These are phyloP conservation scores for Kuraishia ogatae DNA, from an alignment of 805 yeast species.

Conservation along the genomic window DNA sequence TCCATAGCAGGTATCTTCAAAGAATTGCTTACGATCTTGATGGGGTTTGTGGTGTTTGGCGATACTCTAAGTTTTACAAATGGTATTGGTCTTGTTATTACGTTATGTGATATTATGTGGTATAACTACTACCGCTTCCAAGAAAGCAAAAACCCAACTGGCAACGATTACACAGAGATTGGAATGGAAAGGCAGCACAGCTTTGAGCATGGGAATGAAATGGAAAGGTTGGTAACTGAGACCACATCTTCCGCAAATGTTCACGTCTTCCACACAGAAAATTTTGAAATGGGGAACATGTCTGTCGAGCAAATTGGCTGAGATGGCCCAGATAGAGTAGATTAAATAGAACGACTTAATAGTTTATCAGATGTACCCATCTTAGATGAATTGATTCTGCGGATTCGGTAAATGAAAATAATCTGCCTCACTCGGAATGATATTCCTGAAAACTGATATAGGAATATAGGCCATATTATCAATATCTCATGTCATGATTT, in stretches of 20 bases:
- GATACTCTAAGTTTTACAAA: constrained; percentile 65
- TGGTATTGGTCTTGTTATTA: constrained; percentile 62
- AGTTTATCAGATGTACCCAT: too few species aligned
- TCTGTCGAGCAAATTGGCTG: not conserved
- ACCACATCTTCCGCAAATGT: not conserved
- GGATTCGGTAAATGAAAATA: too few species aligned
- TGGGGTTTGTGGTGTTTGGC: constrained; percentile 62
- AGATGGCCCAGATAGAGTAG: not conserved
- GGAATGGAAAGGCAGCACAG: not conserved
- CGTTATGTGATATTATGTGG: constrained; percentile 73
- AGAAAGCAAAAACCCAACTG: constrained; percentile 10
- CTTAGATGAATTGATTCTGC: too few species aligned
- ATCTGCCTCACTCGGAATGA: too few species aligned
- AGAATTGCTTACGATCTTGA: constrained; percentile 74
- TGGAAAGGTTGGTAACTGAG: not conserved
- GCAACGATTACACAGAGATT: not conserved
- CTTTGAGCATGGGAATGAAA: not conserved
- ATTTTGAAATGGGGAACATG: not conserved
- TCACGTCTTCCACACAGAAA: not conserved
- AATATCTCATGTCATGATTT: too few species aligned
- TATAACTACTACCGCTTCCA: constrained; percentile 63
- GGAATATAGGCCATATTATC: too few species aligned
- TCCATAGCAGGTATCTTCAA: constrained; percentile 91
- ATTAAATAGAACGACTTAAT: not conserved
- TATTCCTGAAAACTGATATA: too few species aligned